Percentiles rank a stretch among this genome's conserved stretches.
phyloP scores from a whole-genome alignment of 2,329 filamentous ascomycete genomes.

The Macroventuria anomochaeta region DNA sequence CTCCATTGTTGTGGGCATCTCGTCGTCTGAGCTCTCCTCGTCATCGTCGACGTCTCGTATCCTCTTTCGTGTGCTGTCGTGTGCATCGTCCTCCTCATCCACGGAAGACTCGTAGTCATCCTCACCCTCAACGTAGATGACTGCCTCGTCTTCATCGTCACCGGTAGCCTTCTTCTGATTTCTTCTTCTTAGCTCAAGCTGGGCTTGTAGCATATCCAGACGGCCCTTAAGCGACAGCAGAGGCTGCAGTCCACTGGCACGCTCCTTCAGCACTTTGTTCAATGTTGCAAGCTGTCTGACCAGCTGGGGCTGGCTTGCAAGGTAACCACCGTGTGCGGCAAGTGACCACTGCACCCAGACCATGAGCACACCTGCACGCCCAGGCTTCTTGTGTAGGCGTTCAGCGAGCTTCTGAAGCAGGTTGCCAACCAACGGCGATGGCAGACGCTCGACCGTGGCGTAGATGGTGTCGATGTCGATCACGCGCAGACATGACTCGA shows the following conservation, averaged over 20 bases:
- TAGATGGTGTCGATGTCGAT: constrained; percentile 78
- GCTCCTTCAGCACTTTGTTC: constrained; percentile 85
- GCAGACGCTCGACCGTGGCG: constrained; percentile 87
- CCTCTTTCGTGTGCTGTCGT: constrained; percentile 30
- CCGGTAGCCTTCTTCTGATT: constrained; percentile 66
- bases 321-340: constrained; percentile 86
- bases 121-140: constrained; percentile 88
- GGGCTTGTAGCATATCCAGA: constrained; percentile 89
- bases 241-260: constrained; percentile 80
- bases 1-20: constrained; percentile 60
- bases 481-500: constrained; percentile 90
- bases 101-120: constrained; percentile 63
- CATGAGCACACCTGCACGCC: constrained; percentile 87
- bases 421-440: constrained; percentile 79
- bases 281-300: constrained; percentile 78
- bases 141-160: constrained; percentile 70
- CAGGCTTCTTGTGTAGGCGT: constrained; percentile 83
- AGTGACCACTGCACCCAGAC: constrained; percentile 96
- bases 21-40: constrained; percentile 60
- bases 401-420: constrained; percentile 86
- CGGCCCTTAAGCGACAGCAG: constrained; percentile 92
- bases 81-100: constrained; percentile 47
- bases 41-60: constrained; percentile 33
- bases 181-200: constrained; percentile 79
- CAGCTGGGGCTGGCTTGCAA: constrained; percentile 85